A percentile compares a stretch with the other conserved stretches of the same genome.
Conservation (phyloP, 2,329 filamentous ascomycete genomes). For the Calonectria pseudoreteaudii region DNA sequence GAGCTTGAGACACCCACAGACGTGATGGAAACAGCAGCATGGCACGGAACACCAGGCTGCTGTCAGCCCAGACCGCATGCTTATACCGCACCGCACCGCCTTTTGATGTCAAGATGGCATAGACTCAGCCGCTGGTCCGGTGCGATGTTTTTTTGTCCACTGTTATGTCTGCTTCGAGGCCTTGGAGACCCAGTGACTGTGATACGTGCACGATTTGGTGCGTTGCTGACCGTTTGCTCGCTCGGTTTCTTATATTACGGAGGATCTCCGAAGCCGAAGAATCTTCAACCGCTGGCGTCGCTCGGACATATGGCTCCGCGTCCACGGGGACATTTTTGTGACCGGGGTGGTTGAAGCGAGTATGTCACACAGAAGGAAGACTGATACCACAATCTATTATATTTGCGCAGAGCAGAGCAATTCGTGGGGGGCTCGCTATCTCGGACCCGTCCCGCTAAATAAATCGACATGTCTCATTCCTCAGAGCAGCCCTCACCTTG, state of each 20-base stretch:
- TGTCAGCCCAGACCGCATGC: neutral
- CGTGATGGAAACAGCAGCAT: neutral
- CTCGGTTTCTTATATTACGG: neutral
- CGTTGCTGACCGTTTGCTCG: neutral
- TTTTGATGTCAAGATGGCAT: neutral
- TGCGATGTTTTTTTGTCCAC: neutral
- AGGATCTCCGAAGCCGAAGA: neutral
- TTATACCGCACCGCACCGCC: neutral
- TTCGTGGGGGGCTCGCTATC: slow-evolving; percentile 5
- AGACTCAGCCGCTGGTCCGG: neutral
- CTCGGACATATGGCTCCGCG: slow-evolving; percentile 1
- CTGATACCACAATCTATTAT: slow-evolving; percentile 5
- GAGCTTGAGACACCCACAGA: neutral
- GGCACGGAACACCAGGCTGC: neutral
- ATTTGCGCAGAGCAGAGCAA: neutral
- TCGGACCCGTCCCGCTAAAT: neutral
- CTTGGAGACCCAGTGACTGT: neutral
- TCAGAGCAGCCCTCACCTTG: neutral
- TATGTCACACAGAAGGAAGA: slow-evolving; percentile 4
- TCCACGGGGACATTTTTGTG: slow-evolving; percentile 2
- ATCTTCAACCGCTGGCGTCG: neutral
- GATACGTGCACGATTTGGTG: slow-evolving; percentile 1
- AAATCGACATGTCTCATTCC: slow-evolving; percentile 10
- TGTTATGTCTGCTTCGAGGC: neutral
- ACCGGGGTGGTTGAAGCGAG: neutral